Evolutionary conservation across 768 basidiomycete species (phyloP), one percentile per base, ranked within the genome.

Genomic region (Tremella fuciformis): DNA sequence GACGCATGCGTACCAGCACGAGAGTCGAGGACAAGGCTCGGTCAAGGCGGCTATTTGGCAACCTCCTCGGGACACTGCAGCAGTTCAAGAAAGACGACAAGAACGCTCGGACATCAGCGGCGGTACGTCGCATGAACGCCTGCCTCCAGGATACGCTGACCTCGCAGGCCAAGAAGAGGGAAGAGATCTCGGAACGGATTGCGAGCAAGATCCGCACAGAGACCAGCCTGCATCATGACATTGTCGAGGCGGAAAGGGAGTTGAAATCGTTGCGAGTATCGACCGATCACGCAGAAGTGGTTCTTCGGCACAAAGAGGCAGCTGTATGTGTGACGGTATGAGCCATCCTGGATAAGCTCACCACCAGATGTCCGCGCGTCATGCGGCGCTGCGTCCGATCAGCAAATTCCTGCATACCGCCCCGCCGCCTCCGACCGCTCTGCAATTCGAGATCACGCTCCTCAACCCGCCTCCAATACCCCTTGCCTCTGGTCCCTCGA

Each of bases 11-110:
- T 46, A 62, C 62, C 19, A 68, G 69, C 56, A 38, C 62, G 2
- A 56, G 60, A 51, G 57, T 57, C 26, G 73, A 76, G 42, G 75
- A 76, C 44, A 69, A 69, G 60, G 72, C 73, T 22, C 57, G 75
- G 39, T 62, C 70, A 2, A 73, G 74, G 53, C 34, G 75, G 37
- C 42, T 76, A 37, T 73, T 76, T 50, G 75, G 75, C 2, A 76
- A 76, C 58, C 52, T 76, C n/a, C 50, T 76, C 39, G 74, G 73
- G 16, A 73, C 71, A n/a, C 55, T 76, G 34, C 67, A 71, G 39
- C 63, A 71, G 52, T 76, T 76, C 55, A 67, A 71, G 55, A 74
- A 71, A 29, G 75, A 76, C 13, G 75, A 76, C 57, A 76, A 71
- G 61, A 58, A 58, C 13, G 55, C 59, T 39, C 57, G 69, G 24